Base-by-base conservation (phyloP, 805 yeast genomes). In the Candida tammaniensis region DNA sequence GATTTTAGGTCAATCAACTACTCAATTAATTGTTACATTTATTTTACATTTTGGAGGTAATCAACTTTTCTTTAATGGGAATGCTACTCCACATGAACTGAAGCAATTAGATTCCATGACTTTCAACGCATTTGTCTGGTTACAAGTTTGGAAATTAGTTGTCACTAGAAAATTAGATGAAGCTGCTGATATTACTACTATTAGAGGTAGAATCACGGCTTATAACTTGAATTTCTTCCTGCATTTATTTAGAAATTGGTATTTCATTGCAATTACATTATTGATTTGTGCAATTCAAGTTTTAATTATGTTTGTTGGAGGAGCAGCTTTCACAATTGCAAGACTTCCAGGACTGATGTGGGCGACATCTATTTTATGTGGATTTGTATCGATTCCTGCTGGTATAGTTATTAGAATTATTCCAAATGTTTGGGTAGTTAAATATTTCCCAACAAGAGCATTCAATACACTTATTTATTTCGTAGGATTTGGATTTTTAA, bases 41-140 rank as follows among this genome's bases (percentile, higher is more conserved):
- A 68, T 72, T 8, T 61, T 93, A 28, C 93, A 88, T 58, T 93
- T 87, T 61, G 84, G 78, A 7, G 96, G 97, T 13, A 57, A 61
- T 11, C 33, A 59, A 28, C 84, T 87, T 55, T 59, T 54, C 33
- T 78, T 61, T 47, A 64, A 64, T 4, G 31, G 33, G 18, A 47
- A 46, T 2, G 48, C 59, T 14, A 61, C 61, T 33, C 7, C 21
- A 19, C 78, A 70, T 44, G 73, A 79, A 42, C 56, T 65, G 31
- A 72, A 72, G 38, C 81, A 82, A 61, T 61, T 91, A 23, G 74
- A 78, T 44, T 87, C 98, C 2, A 69, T 89, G 76, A 91, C 95
- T 1, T 93, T 93, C 70, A 93, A 93, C 59, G 73, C 98, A 0
- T 93, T 93, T 70, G 98, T 93, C 30, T 93, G 98, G 98, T 69